A percentile compares a stretch with the other conserved stretches of the same genome.
Conservation (phyloP, 2,329 filamentous ascomycete species). For the Pyricularia sp. region DNA sequence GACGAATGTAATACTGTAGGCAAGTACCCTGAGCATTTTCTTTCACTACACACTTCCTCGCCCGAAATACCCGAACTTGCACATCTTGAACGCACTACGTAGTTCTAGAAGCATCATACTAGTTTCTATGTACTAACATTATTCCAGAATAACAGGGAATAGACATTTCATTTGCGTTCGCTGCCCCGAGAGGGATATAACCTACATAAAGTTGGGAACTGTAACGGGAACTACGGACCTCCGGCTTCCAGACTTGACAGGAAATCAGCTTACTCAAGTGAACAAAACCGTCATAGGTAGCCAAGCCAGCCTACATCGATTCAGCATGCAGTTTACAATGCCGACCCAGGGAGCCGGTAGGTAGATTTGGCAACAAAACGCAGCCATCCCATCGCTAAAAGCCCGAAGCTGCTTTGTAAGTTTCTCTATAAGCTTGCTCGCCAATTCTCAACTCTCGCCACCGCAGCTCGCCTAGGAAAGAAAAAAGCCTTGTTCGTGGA, state of each 20-base stretch:
- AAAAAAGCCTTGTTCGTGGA: not conserved
- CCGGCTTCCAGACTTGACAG: not conserved
- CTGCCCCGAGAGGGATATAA: too few species aligned
- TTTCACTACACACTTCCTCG: not conserved
- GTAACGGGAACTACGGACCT: not conserved
- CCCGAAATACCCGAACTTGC: not conserved
- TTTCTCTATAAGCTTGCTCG: not conserved
- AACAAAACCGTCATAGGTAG: too few species aligned
- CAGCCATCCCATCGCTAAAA: not conserved
- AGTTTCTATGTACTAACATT: not conserved
- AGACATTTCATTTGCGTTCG: too few species aligned
- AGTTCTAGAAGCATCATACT: too few species aligned
- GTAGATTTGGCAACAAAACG: not conserved
- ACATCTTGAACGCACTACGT: not conserved
- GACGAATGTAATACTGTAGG: not conserved
- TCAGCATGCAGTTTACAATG: not conserved
- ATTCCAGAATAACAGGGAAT: not conserved
- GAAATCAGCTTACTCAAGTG: not conserved
- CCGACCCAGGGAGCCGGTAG: not conserved
- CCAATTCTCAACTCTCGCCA: not conserved
- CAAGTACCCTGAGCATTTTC: not conserved
- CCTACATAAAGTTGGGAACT: too few species aligned
- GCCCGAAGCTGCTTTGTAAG: not conserved
- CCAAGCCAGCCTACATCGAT: not conserved
- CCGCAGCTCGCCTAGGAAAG: not conserved